Evolutionary conservation across 176 grass and related monocot genomes (phyloP), one percentile per base, ranked within the genome.

Genomic region (Aegilops tauschii): DNA sequence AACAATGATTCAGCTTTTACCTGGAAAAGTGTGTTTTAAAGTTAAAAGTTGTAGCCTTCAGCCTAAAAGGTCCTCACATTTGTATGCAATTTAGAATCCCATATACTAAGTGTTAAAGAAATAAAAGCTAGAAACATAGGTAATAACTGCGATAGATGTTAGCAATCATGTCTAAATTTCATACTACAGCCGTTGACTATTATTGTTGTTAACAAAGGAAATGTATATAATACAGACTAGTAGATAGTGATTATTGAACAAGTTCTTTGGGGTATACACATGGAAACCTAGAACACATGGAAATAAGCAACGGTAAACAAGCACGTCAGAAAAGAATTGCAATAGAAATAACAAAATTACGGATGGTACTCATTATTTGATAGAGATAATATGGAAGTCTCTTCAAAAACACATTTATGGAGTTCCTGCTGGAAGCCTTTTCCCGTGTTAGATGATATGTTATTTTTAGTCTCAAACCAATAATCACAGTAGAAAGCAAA

Each of bases 1-100:
- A 90, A 98, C 69, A 96, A 79, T 52, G 82, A 76, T 85, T 95
- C 90, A 84, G 40, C 82, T 70, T 91, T 92, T 82, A 56, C 88
- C 83, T 96, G 54, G 29, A 76, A 73, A 68, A 69, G 28, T 58
- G 23, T 0, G 71, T 79, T 62, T 37, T 73, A 21, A 81, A 40
- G 40, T 69, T 54, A 34, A 34, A 69, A 63, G 23, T 64, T 76
- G 5, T 59, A 69, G 42, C 29, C 27, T 0, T 7, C 65, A 68
- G 17, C 29, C 27, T 0, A 28, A 8, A 68, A 56, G 5, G 79
- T 73, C 20, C 12, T 77, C 20, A 79, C 9, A 37, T 71, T 83
- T 78, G 27, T 63, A 77, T 65, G 36, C 11, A 21, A 44, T 29
- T 37, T 17, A 37, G 72, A 62, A 68, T 61, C 47, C 25, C 47